These are phyloP conservation scores for Xylaria bambusicola DNA, from an alignment of 495 filamentous ascomycete genomes.

Conservation along the genomic window DNA sequence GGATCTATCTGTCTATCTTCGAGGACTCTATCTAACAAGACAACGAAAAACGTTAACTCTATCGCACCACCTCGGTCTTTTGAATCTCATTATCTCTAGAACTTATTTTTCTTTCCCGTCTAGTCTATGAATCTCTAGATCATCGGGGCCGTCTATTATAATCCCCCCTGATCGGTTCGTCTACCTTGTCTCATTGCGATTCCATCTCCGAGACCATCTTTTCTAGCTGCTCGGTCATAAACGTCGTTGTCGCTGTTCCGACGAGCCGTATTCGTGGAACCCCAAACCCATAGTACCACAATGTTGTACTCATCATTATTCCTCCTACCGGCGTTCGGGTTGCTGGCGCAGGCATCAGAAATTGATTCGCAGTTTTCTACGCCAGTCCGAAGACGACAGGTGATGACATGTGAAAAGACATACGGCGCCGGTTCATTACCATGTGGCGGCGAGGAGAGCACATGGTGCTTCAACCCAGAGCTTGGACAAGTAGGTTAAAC, in stretches of 20 bases:
- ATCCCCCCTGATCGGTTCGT: background rate
- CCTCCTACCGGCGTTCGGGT: slow-evolving; percentile 16
- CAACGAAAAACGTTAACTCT: no score
- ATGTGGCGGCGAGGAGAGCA: slow-evolving; percentile 36
- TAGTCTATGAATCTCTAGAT: slow-evolving; percentile 7
- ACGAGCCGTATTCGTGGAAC: no score
- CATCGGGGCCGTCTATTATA: background rate
- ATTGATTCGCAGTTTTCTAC: slow-evolving; percentile 16
- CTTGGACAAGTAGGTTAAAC: slow-evolving; percentile 34
- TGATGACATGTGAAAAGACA: slow-evolving; percentile 37
- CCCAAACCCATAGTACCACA: no score
- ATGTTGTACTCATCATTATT: slow-evolving; percentile 15
- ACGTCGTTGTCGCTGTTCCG: no score
- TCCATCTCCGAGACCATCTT: background rate
- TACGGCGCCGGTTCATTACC: slow-evolving; percentile 38
- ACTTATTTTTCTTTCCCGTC: background rate
- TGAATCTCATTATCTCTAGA: no score
- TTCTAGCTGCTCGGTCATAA: background rate
- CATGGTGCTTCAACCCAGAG: slow-evolving; percentile 39
- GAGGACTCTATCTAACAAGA: no score
- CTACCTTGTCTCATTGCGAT: background rate
- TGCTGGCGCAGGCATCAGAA: slow-evolving; percentile 18
- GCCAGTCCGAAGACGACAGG: slow-evolving; percentile 20
- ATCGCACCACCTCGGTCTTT: no score
- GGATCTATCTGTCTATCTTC: no score